Evolutionary conservation across 345 rosid species (phyloP).

Genomic region (Corchorus capsularis): DNA sequence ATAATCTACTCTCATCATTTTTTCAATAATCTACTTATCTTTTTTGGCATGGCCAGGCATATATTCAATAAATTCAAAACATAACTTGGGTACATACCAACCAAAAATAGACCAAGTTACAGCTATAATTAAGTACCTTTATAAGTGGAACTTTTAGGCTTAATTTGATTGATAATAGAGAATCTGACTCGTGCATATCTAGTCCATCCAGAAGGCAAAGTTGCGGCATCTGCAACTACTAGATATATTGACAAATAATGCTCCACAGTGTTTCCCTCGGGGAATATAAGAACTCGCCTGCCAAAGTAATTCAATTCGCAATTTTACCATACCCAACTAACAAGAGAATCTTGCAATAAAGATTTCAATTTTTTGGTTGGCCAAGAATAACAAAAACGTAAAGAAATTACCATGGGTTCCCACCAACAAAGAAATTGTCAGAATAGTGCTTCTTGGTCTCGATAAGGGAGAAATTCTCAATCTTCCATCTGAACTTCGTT

Average conservation of each 20-base stretch:
- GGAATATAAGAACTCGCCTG: conserved; percentile 79
- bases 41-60: no score
- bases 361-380: no score
- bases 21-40: no score
- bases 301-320: neutral
- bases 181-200: conserved; percentile 79
- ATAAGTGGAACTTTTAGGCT: conserved; percentile 56
- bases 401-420: conserved; percentile 81
- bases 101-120: no score
- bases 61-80: no score
- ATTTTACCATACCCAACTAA: neutral
- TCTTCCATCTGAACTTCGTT: no score
- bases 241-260: conserved; percentile 80
- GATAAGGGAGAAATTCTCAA: no score
- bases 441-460: conserved; percentile 65
- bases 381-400: no score
- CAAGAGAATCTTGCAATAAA: no score
- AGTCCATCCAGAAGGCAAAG: conserved; percentile 83
- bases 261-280: conserved; percentile 84
- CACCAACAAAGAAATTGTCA: conserved; percentile 61
- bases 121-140: conserved; percentile 50
- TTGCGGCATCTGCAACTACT: conserved; percentile 76
- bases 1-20: no score
- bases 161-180: conserved; percentile 68
- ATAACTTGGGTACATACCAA: no score